Percentiles rank a stretch among this genome's conserved stretches.
Conservation (phyloP, 1,284 basidiomycete genomes). For the Melampsora americana region DNA sequence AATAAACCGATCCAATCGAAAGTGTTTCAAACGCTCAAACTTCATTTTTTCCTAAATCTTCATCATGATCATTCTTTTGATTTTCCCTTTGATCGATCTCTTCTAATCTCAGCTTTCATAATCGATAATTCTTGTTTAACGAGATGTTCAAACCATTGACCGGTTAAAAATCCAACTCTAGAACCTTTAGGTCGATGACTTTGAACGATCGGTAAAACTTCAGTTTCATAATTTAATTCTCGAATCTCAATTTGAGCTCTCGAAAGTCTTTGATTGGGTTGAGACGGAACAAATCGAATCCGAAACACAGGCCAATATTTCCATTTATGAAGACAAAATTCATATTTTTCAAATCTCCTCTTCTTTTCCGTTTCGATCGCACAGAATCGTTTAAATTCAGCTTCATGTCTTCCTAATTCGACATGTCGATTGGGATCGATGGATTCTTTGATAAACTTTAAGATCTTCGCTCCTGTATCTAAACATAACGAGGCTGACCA, state of each 20-base stretch:
- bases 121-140: not conserved
- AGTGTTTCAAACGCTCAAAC: too few species aligned
- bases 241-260: not conserved
- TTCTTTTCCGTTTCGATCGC: not conserved
- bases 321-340: not conserved
- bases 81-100: not conserved
- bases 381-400: not conserved
- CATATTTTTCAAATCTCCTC: not conserved
- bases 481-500: conserved; percentile 22
- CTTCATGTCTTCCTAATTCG: not conserved
- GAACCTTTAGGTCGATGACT: not conserved
- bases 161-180: not conserved
- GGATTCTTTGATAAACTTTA: not conserved
- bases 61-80: too few species aligned
- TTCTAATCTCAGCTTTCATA: not conserved
- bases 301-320: not conserved
- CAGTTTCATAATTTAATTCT: not conserved
- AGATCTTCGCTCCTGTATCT: not conserved
- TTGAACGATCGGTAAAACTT: not conserved
- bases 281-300: not conserved
- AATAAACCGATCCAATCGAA: too few species aligned
- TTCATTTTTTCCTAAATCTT: too few species aligned
- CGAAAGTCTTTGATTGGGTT: not conserved
- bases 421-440: not conserved
- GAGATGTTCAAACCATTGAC: not conserved